Evolutionary conservation across 2,329 filamentous ascomycete genomes (phyloP).

Genomic region (Beauveria australis): DNA sequence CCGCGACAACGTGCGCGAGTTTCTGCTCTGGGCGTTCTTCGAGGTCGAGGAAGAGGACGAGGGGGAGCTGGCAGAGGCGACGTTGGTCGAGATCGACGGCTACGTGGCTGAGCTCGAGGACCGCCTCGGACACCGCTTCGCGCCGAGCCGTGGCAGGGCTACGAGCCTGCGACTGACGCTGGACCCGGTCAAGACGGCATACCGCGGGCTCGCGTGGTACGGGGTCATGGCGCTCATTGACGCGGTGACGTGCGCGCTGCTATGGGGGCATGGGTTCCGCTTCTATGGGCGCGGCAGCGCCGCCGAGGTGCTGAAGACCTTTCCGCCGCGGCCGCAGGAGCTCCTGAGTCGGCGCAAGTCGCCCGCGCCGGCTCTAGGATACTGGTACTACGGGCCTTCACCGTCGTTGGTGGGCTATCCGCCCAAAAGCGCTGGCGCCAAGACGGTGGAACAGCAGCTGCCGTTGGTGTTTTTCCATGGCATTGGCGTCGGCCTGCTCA

Average conservation of each 20-base stretch:
- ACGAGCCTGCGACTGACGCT: constrained; percentile 54
- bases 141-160: constrained; percentile 46
- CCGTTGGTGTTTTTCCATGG: constrained; percentile 64
- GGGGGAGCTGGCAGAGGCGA: constrained; percentile 15
- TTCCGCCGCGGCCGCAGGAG: constrained; percentile 49
- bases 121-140: constrained; percentile 41
- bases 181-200: constrained; percentile 53
- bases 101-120: constrained; percentile 46
- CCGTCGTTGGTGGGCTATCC: no score
- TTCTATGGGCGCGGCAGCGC: constrained; percentile 37
- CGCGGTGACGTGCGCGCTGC: constrained; percentile 35
- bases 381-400: constrained; percentile 43
- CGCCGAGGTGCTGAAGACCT: constrained; percentile 28
- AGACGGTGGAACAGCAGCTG: constrained; percentile 26
- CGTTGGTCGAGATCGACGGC: constrained; percentile 34
- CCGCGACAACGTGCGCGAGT: constrained; percentile 60
- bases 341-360: constrained; percentile 39
- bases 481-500: constrained; percentile 59
- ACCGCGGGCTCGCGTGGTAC: constrained; percentile 59
- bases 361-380: constrained; percentile 42
- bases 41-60: constrained; percentile 33
- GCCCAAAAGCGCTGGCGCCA: no score
- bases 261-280: constrained; percentile 42
- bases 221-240: constrained; percentile 47
- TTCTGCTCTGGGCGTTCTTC: constrained; percentile 61